Base-by-base conservation (phyloP, 2,329 filamentous ascomycete genomes). In the Monosporascus sp. region DNA sequence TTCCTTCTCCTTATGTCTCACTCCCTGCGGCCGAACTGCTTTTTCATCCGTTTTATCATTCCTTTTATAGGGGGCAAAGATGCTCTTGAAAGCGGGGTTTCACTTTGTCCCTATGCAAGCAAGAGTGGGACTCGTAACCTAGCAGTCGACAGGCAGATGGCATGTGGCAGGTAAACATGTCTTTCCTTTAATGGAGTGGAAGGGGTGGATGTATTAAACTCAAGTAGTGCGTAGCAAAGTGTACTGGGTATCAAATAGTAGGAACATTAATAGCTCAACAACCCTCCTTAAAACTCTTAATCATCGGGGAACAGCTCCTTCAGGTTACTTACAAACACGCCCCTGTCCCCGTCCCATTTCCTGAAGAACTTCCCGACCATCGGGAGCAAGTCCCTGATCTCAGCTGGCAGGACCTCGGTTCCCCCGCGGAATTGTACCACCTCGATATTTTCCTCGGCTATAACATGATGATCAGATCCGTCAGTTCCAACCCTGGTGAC, bases 281-380 rank as follows among this genome's bases (percentile, higher is more conserved):
- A 5, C 11, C 11, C 31, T 31, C 27, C 27, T 35, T 14, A 2
- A 14, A 2, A 14, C 6, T 48, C 27, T 69, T 60, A 96, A 70
- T 95, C 90, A 65, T 96, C 88, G 1, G 93, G 93, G 70, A 91
- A 97, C 64, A 92, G 85, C 62, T 95, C 89, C 61, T 73, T 72
- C 35, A 81, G 65, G 69, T 97, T 97, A 62, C 91, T 96, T 35
- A 96, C 79, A 72, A 97, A 99, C 4, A 72, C 77, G 60, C 83
- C 83, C 0, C 72, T 77, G 37, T 73, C 74, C 5, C 69, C 65
- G 70, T 97, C 89, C 78, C 91, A 97, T 43, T 91, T 79, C 70
- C 90, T 95, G 70, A 99, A 97, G 69, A 89, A 90, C 62, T 86
- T 87, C 0, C 94, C 94, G 3, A 91, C 90, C 60, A 89, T 71